Base-by-base conservation (phyloP, 2,329 filamentous ascomycete genomes). In the Monilinia vaccinii-corymbosi region DNA sequence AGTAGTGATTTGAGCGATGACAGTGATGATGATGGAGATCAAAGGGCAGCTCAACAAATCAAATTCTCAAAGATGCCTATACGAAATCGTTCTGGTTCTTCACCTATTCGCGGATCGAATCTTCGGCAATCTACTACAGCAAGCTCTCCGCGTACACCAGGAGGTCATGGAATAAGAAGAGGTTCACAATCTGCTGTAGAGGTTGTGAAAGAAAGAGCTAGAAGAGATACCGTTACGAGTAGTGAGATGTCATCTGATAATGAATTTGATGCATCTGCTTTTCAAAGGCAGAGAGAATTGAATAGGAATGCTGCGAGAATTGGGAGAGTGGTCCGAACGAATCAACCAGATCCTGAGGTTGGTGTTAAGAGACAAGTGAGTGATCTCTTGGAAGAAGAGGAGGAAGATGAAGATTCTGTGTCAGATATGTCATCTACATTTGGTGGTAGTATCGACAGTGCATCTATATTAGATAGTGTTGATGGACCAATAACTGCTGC, bases 21-120 rank as follows among this genome's bases (percentile, higher is more conserved):
- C 66, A 93, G 88, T 67, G 89, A 94, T 55, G 88, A 92, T 28
- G 88, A 91, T 56, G 79, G 82, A 1, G 87, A 90, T 60, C 81
- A 85, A 63, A 74, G 88, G 58, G 87, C 89, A 48, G 87, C 88
- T 2, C 90, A 95, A 71, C 90, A 95, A 72, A 96, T 97, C 72
- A 92, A 93, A 71, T 99, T 99, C 74, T 85, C 88, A 52, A 97
- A 97, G 75, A 93, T 97, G 89, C 93, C 94, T 1, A 81, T 96
- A 47, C 84, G 92, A 34, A 85, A 85, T 66, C 85, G 93, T 60
- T 89, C 92, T 31, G 93, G 90, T 13, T 97, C 92, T 0, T 97
- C 93, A 51, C 93, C 93, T 4, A 85, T 89, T 42, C 86, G 90
- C 65, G 83, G 81, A 16, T 85, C 85, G 18, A 83, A 81, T 61